These are phyloP conservation scores for Salvia hispanica DNA, from an alignment of 257 asterid genomes.

Conservation along the genomic window DNA sequence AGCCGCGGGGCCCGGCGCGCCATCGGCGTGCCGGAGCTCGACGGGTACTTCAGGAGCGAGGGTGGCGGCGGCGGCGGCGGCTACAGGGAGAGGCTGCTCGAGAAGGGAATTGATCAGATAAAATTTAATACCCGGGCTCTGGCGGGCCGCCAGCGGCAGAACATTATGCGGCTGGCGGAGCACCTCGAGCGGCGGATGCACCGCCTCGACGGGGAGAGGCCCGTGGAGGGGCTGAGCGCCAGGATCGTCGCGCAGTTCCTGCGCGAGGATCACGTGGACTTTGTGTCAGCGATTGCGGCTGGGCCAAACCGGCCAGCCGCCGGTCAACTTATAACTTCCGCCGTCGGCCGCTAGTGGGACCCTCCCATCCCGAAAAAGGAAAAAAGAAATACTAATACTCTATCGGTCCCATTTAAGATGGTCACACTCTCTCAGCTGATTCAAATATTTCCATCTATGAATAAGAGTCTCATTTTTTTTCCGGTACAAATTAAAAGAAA, in stretches of 20 bases:
- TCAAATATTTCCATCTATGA: too few species aligned
- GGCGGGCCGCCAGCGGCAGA: constrained; percentile 54
- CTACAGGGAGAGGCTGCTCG: constrained; percentile 30
- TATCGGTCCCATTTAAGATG: too few species aligned
- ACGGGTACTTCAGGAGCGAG: constrained; percentile 44
- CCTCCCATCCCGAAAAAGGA: background rate
- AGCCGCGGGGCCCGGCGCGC: constrained; percentile 62
- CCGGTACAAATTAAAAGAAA: too few species aligned
- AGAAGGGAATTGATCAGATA: constrained; percentile 49
- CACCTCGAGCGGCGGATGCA: constrained; percentile 52
- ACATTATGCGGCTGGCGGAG: constrained; percentile 52
- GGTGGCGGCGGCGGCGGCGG: background rate
- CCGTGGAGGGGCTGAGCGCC: constrained; percentile 53
- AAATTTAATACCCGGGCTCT: constrained; percentile 61
- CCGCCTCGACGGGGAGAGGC: constrained; percentile 67
- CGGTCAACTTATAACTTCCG: constrained; percentile 25
- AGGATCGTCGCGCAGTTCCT: constrained; percentile 53
- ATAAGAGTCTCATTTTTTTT: too few species aligned
- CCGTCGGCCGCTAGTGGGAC: constrained; percentile 49
- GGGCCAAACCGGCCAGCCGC: constrained; percentile 27
- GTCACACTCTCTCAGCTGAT: too few species aligned
- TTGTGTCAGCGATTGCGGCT: constrained; percentile 30
- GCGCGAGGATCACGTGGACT: constrained; percentile 30
- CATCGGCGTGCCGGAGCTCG: constrained; percentile 79
- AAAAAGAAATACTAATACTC: too few species aligned